phyloP scores from a whole-genome alignment of 2,329 filamentous ascomycete genomes.

The Lanzia echinophila region DNA sequence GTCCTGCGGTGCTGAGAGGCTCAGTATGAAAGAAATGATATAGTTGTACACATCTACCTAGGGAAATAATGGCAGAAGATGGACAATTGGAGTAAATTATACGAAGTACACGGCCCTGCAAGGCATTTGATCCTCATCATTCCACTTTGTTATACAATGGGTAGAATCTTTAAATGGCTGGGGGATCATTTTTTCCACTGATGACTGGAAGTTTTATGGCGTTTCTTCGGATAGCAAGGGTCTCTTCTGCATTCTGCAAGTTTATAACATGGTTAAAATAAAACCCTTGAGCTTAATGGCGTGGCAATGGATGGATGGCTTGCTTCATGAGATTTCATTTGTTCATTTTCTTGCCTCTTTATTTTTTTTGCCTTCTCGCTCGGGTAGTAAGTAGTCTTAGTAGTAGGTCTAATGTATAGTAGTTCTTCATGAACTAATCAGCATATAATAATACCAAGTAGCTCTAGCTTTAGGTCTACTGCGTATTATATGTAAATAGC shows the following conservation, averaged over 20 bases:
- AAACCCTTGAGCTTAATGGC: background rate
- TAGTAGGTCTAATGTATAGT: background rate
- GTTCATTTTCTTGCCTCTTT: constrained; percentile 1
- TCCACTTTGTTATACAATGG: no score
- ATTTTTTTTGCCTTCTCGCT: background rate
- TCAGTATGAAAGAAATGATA: background rate
- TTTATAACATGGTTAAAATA: background rate
- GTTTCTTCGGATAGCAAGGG: no score
- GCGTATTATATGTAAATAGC: no score
- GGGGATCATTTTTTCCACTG: no score
- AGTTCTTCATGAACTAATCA: no score
- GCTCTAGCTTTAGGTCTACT: no score
- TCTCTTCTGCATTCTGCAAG: background rate
- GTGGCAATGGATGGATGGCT: background rate
- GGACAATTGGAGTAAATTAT: background rate
- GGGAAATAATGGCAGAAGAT: background rate
- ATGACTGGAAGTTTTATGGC: no score
- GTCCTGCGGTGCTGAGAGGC: constrained; percentile 4
- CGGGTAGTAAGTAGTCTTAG: background rate
- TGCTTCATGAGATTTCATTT: background rate
- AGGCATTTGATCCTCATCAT: no score
- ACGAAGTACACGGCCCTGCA: background rate
- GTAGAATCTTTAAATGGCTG: no score
- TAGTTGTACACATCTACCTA: background rate
- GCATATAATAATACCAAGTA: no score